phyloP scores from a whole-genome alignment of 192 early-diverging fungal genomes.

The Podila horticola region DNA sequence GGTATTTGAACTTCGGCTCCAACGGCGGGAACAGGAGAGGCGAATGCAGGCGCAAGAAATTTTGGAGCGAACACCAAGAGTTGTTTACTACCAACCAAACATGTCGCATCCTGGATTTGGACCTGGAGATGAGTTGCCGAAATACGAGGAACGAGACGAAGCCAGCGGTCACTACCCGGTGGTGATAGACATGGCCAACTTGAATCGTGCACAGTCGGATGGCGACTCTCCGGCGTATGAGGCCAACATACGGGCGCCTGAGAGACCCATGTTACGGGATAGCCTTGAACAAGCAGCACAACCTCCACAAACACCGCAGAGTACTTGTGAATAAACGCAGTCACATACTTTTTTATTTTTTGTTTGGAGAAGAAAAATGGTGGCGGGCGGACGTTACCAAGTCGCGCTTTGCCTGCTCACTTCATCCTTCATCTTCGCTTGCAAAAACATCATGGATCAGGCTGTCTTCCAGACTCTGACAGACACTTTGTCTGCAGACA shows the following conservation, averaged over 20 bases:
- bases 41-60: not conserved
- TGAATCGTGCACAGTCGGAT: not conserved
- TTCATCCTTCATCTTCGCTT: not conserved
- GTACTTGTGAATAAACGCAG: not conserved
- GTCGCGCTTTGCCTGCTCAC: not conserved
- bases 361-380: not conserved
- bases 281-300: too few species aligned
- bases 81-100: not conserved
- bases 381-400: too few species aligned
- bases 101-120: not conserved
- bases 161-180: not conserved
- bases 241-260: too few species aligned
- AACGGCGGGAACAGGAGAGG: not conserved
- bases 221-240: not conserved
- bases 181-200: not conserved
- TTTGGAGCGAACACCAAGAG: not conserved
- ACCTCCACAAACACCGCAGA: not conserved
- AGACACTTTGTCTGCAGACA: constrained; percentile 74
- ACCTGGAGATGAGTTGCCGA: not conserved
- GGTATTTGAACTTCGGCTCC: not conserved
- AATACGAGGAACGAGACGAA: not conserved
- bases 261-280: too few species aligned
- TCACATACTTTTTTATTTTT: constrained; percentile 6
- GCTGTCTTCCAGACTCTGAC: constrained; percentile 76
- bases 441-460: constrained; percentile 70